phyloP scores from a whole-genome alignment of 129 eudicot species.

The Scalesia atractyloides region DNA sequence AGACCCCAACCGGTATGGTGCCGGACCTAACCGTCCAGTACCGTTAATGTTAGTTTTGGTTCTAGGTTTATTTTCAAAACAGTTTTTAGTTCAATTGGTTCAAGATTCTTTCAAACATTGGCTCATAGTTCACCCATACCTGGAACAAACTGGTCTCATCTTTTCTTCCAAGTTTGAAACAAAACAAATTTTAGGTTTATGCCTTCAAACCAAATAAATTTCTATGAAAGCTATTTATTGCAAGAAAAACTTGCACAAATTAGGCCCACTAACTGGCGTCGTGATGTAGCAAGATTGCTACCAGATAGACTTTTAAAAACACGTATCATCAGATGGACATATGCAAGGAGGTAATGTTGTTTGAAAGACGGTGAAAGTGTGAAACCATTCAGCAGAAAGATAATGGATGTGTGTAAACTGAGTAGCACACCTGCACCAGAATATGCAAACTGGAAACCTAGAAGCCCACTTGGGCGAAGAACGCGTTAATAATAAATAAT shows the following conservation, averaged over 20 bases:
- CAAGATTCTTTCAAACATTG: background rate
- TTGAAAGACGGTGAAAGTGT: background rate
- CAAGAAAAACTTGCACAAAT: conserved; percentile 10
- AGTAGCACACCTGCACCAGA: background rate
- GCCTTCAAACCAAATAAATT: background rate
- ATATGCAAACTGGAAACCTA: background rate
- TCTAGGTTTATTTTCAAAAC: background rate
- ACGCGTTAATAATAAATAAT: background rate
- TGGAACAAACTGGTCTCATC: background rate
- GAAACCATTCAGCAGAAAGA: background rate
- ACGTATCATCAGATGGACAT: background rate
- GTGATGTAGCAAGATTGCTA: no score
- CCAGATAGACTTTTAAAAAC: no score
- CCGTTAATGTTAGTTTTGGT: background rate
- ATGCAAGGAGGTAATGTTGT: background rate
- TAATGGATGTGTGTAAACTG: background rate
- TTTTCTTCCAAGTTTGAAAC: background rate
- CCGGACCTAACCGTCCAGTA: background rate
- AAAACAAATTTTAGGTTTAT: background rate
- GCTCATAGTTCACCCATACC: background rate
- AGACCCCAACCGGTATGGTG: background rate
- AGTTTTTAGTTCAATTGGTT: background rate
- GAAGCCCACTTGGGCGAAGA: background rate
- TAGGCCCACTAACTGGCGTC: background rate
- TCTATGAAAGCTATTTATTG: background rate